Percentiles rank a stretch among this genome's conserved stretches.
phyloP scores from a whole-genome alignment of 306 rosid genomes.

The Vicia sativa region DNA sequence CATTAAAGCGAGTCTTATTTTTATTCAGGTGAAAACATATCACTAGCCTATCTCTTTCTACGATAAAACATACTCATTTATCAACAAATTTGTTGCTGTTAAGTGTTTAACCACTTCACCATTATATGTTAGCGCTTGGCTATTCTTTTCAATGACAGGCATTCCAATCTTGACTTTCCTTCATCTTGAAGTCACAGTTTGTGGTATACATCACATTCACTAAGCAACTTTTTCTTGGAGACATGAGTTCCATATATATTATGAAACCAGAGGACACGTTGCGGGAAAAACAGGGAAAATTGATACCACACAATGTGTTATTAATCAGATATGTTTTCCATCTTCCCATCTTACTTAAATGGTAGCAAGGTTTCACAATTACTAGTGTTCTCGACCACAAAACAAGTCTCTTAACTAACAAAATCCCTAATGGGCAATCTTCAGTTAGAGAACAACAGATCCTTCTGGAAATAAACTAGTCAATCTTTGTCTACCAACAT shows the following conservation, averaged over 20 bases:
- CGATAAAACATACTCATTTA: too few species aligned
- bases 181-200: too few species aligned
- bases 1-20: too few species aligned
- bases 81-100: too few species aligned
- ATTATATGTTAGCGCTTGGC: too few species aligned
- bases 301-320: not conserved
- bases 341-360: slow-evolving; percentile 36
- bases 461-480: slow-evolving; percentile 38
- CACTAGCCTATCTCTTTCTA: too few species aligned
- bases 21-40: too few species aligned
- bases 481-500: slow-evolving; percentile 42
- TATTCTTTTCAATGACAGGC: too few species aligned
- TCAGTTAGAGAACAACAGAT: slow-evolving; percentile 35
- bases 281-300: too few species aligned
- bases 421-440: slow-evolving; percentile 33
- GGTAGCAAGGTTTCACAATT: slow-evolving; percentile 34
- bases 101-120: too few species aligned
- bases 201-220: not conserved
- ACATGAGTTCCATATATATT: not conserved
- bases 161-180: not conserved
- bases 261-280: not conserved
- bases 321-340: slow-evolving; percentile 29
- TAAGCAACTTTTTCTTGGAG: not conserved
- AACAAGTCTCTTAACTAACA: slow-evolving; percentile 34
- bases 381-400: slow-evolving; percentile 39